Percentiles rank a stretch among this genome's conserved stretches.
These are phyloP conservation scores for Vaccinium vitisidaea DNA, from an alignment of 148 eudicot genomes.

Conservation along the genomic window DNA sequence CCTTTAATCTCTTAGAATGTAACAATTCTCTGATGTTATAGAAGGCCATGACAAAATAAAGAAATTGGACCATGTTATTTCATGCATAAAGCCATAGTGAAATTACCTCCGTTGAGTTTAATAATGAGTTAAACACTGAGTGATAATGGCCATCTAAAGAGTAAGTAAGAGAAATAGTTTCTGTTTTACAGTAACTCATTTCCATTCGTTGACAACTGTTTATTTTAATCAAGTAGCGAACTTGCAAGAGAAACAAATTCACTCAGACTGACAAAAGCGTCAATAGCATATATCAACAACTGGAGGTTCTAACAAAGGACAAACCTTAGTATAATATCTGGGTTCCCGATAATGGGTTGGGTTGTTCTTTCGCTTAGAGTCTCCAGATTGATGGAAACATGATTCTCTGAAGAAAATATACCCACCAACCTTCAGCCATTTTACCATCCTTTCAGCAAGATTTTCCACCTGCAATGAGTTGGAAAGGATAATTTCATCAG, in stretches of 20 bases:
- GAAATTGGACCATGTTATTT: neutral
- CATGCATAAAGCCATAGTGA: neutral
- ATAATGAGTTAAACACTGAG: neutral
- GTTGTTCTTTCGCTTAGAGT: slow-evolving; percentile 78
- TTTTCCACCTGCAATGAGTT: slow-evolving; percentile 59
- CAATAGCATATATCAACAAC: slow-evolving; percentile 3
- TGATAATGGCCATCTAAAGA: neutral
- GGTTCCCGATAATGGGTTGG: slow-evolving; percentile 99
- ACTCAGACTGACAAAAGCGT: neutral
- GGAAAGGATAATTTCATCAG: neutral
- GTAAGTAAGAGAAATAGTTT: neutral
- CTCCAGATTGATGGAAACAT: slow-evolving; percentile 98
- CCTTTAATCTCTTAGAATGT: neutral
- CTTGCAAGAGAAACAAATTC: neutral
- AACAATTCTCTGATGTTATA: neutral
- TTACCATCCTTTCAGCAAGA: slow-evolving; percentile 69
- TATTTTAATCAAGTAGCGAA: neutral
- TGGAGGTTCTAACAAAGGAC: neutral
- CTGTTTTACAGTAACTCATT: neutral
- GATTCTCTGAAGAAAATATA: slow-evolving; percentile 92
- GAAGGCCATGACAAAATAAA: neutral
- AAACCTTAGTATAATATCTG: slow-evolving; percentile 86
- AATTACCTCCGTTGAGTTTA: neutral
- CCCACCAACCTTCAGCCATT: slow-evolving; percentile 95
- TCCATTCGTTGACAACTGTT: neutral